Percentiles rank a stretch among this genome's conserved stretches.
phyloP scores from a whole-genome alignment of 768 basidiomycete genomes.

The Lentinula boryana region DNA sequence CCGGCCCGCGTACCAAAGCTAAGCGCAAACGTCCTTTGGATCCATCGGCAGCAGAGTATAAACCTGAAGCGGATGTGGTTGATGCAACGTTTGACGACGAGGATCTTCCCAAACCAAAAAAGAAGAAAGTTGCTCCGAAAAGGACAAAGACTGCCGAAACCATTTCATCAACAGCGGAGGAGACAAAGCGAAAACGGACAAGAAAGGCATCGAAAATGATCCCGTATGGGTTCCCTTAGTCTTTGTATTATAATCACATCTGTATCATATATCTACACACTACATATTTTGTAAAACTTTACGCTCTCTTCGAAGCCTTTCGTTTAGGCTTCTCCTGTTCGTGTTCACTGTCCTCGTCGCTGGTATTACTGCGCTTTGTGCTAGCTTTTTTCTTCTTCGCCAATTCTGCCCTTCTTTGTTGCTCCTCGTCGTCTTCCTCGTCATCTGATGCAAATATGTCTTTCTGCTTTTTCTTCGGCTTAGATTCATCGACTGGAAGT shows the following conservation, averaged over 20 bases:
- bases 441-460: constrained; percentile 57
- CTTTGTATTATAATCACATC: neutral
- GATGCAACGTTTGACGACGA: constrained; percentile 3
- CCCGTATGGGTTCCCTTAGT: neutral
- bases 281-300: neutral
- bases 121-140: constrained; percentile 25
- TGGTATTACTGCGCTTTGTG: constrained; percentile 11
- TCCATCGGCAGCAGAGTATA: neutral
- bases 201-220: constrained; percentile 24
- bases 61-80: constrained; percentile 5
- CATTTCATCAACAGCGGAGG: constrained; percentile 12
- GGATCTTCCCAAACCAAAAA: constrained; percentile 6
- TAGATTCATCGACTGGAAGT: constrained; percentile 30
- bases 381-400: constrained; percentile 13
- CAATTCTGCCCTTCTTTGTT: constrained; percentile 16
- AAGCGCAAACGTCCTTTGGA: constrained; percentile 1
- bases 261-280: neutral
- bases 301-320: constrained; percentile 16
- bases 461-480: constrained; percentile 44
- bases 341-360: constrained; percentile 18
- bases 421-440: constrained; percentile 20
- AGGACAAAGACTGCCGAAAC: constrained; percentile 26
- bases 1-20: neutral
- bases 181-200: constrained; percentile 19
- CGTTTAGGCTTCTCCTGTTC: constrained; percentile 31